Evolutionary conservation across 768 basidiomycete genomes (phyloP), one percentile per base, ranked within the genome.

Genomic region (Fibroporia radiculosa): DNA sequence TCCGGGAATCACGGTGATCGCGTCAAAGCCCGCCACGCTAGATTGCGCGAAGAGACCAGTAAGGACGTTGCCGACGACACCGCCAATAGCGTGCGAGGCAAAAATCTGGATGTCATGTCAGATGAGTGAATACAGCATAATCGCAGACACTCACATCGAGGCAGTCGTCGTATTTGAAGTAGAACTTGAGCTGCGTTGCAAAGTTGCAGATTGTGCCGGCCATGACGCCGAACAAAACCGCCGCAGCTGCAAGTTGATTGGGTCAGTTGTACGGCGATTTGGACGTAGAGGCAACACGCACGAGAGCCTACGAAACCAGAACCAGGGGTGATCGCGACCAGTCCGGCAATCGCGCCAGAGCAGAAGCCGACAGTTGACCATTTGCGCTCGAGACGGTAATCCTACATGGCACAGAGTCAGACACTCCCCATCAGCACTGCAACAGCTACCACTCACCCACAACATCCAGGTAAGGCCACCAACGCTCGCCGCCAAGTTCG

Each of bases 341-440:
- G 78, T 33, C 92, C 95, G 6, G 82, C 71, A 47, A 97, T 89
- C 26, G 91, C 90, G 16, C 95, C 95, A 2, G 93, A 92, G 66
- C 95, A 98, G 68, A 95, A 95, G 6, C 93, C 92, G 48, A 97
- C 90, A 1, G 79, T 84, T 40, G 79, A 82, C 93, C 92, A 96
- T 61, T 96, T 95, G 62, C 75, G 76, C 65, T 96, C 93, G 37
- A 96, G 74, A 47, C 93, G 82, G 65, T 80, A 97, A 70, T 98
- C 93, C 75, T 82, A 37, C 0, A 20, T 14, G 31, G 27, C 5
- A 26, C 13, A 42, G 19, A 43, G 16, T 1, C 13, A 28, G 16
- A 20, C 22, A 1, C 37, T 31, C 16, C 4, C 23, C 2, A 12
- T 3, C 6, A 27, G 4, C n/a, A 33, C 6, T 20, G 33, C 23